Evolutionary conservation across 83 land plant genomes (phyloP), one percentile per base, ranked within the genome.

Genomic region (Picea engelmannii): DNA sequence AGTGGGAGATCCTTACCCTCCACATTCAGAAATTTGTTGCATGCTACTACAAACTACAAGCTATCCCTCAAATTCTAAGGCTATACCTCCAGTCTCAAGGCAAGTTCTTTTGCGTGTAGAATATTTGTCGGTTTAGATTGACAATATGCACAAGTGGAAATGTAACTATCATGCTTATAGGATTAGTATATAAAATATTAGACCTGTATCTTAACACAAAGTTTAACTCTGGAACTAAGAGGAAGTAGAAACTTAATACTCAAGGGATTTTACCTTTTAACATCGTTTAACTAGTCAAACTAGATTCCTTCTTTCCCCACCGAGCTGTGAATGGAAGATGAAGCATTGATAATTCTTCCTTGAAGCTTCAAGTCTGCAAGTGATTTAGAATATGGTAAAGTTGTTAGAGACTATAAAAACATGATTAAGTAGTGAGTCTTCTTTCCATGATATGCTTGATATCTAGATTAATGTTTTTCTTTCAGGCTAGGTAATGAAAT

Each of bases 331-430:
- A 92, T 85, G 61, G 63, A 74, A 47, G 96, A 94, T 12, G 96
- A 84, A 5, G 92, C 94, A 83, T 92, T 94, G 75, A 94, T 91
- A 27, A 94, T 94, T 18, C 93, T 81, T 38, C 96, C 96, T 68
- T 94, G 83, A 23, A 92, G 35, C 2, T 31, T 31, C 35, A 31
- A 31, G 35, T 31, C 35, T 31, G 35, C 35, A 31, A 31, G 35
- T 31, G 35, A 31, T 31, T 31, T 31, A 31, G 35, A 31, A 31
- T 31, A 31, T 31, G 35, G 35, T 31, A 31, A 31, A 31, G 35
- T 31, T 31, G 35, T 31, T 31, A 31, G 35, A 31, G 35, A 31
- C 0, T 31, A 31, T 2, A 31, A 31, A 31, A 31, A 31, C 35
- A 31, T 31, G 0, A 31, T 31, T 31, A 31, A 31, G 2, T 31